These are phyloP conservation scores for Lactarius sanguifluus DNA, from an alignment of 768 basidiomycete genomes.

Conservation along the genomic window DNA sequence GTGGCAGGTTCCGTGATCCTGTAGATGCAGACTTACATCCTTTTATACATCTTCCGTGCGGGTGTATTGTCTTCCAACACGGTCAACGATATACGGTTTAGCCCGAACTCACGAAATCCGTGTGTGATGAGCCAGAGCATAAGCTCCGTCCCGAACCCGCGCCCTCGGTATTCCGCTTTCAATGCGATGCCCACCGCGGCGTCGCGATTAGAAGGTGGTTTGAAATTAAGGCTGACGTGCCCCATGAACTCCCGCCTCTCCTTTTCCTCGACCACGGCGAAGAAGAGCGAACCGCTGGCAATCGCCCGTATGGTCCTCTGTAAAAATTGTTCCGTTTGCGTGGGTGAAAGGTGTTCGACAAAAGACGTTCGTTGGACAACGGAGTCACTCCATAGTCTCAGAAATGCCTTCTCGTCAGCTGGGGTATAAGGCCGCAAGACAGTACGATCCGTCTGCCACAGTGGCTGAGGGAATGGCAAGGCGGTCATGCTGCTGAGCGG, in stretches of 20 bases:
- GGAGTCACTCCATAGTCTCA: slow-evolving; percentile 25
- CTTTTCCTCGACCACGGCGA: slow-evolving; percentile 34
- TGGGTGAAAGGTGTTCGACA: slow-evolving; percentile 19
- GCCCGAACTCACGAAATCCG: slow-evolving; percentile 40
- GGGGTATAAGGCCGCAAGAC: slow-evolving; percentile 18
- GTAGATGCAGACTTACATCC: slow-evolving; percentile 38
- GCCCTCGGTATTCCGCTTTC: slow-evolving; percentile 37
- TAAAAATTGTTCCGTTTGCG: slow-evolving; percentile 17
- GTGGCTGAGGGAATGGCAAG: background rate
- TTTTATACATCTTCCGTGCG: slow-evolving; percentile 43
- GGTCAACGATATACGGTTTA: slow-evolving; percentile 44
- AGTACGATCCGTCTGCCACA: slow-evolving; percentile 24
- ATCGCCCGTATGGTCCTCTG: slow-evolving; percentile 18
- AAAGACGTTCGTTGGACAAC: slow-evolving; percentile 20
- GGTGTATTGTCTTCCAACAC: slow-evolving; percentile 42
- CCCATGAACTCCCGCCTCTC: slow-evolving; percentile 38
- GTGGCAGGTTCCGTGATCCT: background rate
- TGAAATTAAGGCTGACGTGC: slow-evolving; percentile 34
- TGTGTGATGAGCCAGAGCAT: slow-evolving; percentile 44
- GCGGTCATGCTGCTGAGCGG: slow-evolving; percentile 1
- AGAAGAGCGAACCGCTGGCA: slow-evolving; percentile 28
- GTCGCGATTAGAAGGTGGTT: slow-evolving; percentile 35
- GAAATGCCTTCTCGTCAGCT: slow-evolving; percentile 15
- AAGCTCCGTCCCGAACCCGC: slow-evolving; percentile 45
- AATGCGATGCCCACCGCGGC: slow-evolving; percentile 39